Conservation (phyloP, 306 rosid species). For the Abrus precatorius region DNA sequence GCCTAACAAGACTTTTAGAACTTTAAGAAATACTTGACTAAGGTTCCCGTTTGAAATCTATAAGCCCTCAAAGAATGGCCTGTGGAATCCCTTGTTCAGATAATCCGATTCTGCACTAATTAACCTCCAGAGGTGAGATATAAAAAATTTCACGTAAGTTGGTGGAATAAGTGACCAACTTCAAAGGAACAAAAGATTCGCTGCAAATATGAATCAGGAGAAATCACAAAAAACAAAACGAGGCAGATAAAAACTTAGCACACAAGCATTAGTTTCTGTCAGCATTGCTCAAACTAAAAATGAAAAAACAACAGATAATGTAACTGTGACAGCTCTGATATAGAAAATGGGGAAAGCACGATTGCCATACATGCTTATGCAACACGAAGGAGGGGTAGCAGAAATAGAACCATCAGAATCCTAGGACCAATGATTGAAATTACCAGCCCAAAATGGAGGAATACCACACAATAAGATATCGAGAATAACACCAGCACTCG, state of each 20-base stretch:
- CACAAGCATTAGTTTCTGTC: neutral
- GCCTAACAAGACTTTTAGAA: too few species aligned
- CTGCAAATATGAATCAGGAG: neutral
- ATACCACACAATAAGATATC: constrained; percentile 60
- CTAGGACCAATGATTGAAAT: neutral
- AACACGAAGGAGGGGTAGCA: neutral
- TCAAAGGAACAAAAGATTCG: neutral
- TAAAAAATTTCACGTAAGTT: neutral
- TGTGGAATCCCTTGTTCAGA: constrained; percentile 64
- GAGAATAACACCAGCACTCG: too few species aligned
- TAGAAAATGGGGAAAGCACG: constrained; percentile 1
- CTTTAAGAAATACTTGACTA: too few species aligned
- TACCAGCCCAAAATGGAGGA: constrained; percentile 23
- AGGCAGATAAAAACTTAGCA: neutral
- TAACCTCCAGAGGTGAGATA: too few species aligned
- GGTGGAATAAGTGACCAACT: constrained; percentile 2
- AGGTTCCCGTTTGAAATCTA: too few species aligned
- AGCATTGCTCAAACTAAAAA: neutral
- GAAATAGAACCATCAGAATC: constrained; percentile 9
- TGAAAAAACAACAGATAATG: neutral
- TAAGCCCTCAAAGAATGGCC: constrained; percentile 51
- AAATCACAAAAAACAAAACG: neutral
- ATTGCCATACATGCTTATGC: neutral
- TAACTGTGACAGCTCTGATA: neutral
- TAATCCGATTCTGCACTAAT: too few species aligned